Percentiles rank a stretch among this genome's conserved stretches.
phyloP scores from a whole-genome alignment of 345 rosid genomes.

The Camelina neglecta region DNA sequence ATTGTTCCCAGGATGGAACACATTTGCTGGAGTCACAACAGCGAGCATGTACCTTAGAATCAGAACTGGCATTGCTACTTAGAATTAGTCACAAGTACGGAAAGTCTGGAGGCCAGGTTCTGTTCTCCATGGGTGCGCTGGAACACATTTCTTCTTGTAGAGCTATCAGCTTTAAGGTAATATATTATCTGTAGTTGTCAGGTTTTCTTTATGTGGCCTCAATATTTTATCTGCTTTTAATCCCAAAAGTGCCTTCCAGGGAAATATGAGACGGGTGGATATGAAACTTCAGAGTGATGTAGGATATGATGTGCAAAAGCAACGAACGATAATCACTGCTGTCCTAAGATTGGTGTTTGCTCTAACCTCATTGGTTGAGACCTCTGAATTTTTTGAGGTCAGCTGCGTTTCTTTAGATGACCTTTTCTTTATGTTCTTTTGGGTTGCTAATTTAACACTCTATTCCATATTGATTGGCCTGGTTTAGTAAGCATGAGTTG shows the following conservation, averaged over 20 bases:
- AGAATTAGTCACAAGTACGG: conserved; percentile 93
- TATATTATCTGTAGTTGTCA: conserved; percentile 14
- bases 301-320: conserved; percentile 66
- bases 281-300: conserved; percentile 61
- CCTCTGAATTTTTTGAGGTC: conserved; percentile 88
- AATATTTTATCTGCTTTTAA: conserved; percentile 31
- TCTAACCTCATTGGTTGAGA: conserved; percentile 78
- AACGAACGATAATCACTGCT: conserved; percentile 67
- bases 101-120: conserved; percentile 89
- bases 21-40: conserved; percentile 80
- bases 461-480: background rate
- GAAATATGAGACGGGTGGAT: conserved; percentile 65
- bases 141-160: conserved; percentile 83
- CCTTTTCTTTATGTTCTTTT: conserved; percentile 2
- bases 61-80: conserved; percentile 77
- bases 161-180: conserved; percentile 74
- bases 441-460: conserved; percentile 7
- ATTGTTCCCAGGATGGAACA: conserved; percentile 60
- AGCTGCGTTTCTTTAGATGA: conserved; percentile 33
- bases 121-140: conserved; percentile 89
- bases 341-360: conserved; percentile 80
- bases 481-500: conserved; percentile 6
- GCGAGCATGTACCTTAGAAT: conserved; percentile 83
- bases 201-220: conserved; percentile 22
- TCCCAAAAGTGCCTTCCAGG: conserved; percentile 56